Percentiles rank a stretch among this genome's conserved stretches.
Conservation (phyloP, 1,139 yeast species). For the Arxiozyma slooffiae region DNA sequence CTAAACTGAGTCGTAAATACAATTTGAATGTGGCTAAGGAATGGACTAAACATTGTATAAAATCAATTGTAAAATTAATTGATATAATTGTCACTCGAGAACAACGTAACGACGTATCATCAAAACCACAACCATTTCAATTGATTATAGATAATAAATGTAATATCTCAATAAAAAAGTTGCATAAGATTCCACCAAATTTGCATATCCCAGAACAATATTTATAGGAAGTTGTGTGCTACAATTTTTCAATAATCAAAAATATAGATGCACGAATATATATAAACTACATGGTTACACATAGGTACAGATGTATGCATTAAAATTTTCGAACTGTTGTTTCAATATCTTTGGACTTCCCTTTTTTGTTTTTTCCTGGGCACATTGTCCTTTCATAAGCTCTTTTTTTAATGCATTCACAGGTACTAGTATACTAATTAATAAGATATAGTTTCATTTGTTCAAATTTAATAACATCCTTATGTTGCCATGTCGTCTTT, state of each 20-base stretch:
- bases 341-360: too few species aligned
- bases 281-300: too few species aligned
- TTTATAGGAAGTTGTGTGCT: neutral
- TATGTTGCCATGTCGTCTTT: too few species aligned
- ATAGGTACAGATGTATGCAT: too few species aligned
- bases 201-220: constrained; percentile 1
- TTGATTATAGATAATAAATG: constrained; percentile 10
- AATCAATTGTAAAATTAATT: constrained; percentile 15
- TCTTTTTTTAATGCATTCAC: too few species aligned
- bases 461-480: too few species aligned
- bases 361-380: too few species aligned
- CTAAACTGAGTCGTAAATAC: constrained; percentile 4
- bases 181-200: constrained; percentile 1
- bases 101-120: neutral
- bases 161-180: constrained; percentile 4
- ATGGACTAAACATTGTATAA: constrained; percentile 22
- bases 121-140: constrained; percentile 14
- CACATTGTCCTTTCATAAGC: too few species aligned
- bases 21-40: constrained; percentile 24
- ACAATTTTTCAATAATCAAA: neutral
- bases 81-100: constrained; percentile 1
- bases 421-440: too few species aligned
- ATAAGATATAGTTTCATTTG: too few species aligned
- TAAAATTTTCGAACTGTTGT: too few species aligned
- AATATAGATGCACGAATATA: neutral